Conservation (phyloP, 2,329 filamentous ascomycete genomes). For the Pezicula neosporulosa region DNA sequence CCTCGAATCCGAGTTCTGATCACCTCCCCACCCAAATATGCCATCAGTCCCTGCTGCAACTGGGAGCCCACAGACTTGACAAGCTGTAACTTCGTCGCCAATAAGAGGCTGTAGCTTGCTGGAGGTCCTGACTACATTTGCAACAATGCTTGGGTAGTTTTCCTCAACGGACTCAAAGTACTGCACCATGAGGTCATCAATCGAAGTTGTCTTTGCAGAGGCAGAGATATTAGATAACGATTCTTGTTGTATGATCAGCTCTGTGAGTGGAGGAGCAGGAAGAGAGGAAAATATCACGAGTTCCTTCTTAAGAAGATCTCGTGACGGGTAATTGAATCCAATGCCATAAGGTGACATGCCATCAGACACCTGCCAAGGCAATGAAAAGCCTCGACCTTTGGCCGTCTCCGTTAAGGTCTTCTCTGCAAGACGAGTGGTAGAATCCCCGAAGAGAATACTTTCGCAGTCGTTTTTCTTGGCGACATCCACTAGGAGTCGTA, state of each 20-base stretch:
- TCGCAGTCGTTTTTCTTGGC: conserved; percentile 60
- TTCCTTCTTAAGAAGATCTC: conserved; percentile 83
- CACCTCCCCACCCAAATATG: conserved; percentile 56
- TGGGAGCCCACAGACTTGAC: conserved; percentile 67
- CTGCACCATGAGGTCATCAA: conserved; percentile 84
- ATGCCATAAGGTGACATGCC: conserved; percentile 39
- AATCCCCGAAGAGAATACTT: conserved; percentile 78
- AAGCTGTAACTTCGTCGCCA: conserved; percentile 36
- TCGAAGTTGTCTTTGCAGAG: conserved; percentile 67
- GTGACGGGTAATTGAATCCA: conserved; percentile 70
- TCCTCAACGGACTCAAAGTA: conserved; percentile 87
- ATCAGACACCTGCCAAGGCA: conserved; percentile 81
- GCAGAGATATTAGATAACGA: conserved; percentile 26
- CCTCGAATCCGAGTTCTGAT: conserved; percentile 39
- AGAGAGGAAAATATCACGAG: conserved; percentile 62
- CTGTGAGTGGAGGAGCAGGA: conserved; percentile 46
- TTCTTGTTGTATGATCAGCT: conserved; percentile 40
- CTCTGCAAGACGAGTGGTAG: conserved; percentile 83
- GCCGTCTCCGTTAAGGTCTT: conserved; percentile 83
- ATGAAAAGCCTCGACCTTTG: conserved; percentile 80
- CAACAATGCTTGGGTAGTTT: conserved; percentile 85
- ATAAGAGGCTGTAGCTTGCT: conserved; percentile 64
- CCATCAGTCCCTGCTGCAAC: conserved; percentile 61
- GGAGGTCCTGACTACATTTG: conserved; percentile 92
- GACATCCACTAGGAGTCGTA: conserved; percentile 65